A percentile compares a stretch with the other conserved stretches of the same genome.
These are phyloP conservation scores for Soucietia sequanensis DNA, from an alignment of 805 yeast species.

Conservation along the genomic window DNA sequence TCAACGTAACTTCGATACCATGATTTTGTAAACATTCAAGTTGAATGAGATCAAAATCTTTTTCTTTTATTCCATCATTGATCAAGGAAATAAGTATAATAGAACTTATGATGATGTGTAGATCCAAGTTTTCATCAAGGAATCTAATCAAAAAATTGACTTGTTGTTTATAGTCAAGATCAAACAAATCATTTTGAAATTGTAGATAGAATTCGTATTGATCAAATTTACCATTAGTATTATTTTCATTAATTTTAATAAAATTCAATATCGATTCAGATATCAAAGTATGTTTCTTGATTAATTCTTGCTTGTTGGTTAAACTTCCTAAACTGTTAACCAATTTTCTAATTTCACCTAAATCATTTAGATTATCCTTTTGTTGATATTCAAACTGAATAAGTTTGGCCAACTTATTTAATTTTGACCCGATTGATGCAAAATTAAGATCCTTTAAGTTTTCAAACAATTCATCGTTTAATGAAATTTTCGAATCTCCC, in stretches of 20 bases:
- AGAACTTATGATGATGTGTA: constrained; percentile 49
- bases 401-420: constrained; percentile 68
- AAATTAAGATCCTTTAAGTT: constrained; percentile 68
- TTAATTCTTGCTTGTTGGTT: constrained; percentile 63
- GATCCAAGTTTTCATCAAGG: constrained; percentile 31
- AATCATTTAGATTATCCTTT: constrained; percentile 19
- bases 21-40: constrained; percentile 58
- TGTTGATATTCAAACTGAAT: constrained; percentile 60
- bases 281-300: constrained; percentile 71
- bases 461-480: constrained; percentile 49
- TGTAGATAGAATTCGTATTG: constrained; percentile 49
- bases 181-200: constrained; percentile 69
- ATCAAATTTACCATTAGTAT: constrained; percentile 18
- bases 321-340: constrained; percentile 68
- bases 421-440: constrained; percentile 69
- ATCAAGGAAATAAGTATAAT: constrained; percentile 59
- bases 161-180: constrained; percentile 34
- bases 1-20: constrained; percentile 55
- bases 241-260: constrained; percentile 29
- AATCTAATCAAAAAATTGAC: constrained; percentile 35
- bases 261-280: constrained; percentile 60
- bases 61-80: constrained; percentile 66
- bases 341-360: constrained; percentile 60
- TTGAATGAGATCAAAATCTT: constrained; percentile 56
- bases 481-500: constrained; percentile 16